Conservation (phyloP, 2,329 filamentous ascomycete genomes). For the Aspergillus floridensis region DNA sequence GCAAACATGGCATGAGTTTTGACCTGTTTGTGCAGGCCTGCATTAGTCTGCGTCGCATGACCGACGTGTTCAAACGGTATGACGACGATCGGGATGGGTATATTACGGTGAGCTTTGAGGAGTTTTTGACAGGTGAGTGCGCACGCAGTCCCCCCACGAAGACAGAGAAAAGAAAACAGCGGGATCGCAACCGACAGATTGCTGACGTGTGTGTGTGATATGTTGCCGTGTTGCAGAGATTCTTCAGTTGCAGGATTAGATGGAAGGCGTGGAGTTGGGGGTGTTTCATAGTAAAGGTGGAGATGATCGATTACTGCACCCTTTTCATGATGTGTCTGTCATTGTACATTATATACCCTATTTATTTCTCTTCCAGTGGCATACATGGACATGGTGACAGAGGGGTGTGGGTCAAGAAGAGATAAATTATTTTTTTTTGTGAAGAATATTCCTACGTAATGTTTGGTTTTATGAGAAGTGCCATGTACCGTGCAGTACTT, state of each 20-base stretch:
- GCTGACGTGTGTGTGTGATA: background rate
- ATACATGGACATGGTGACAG: background rate
- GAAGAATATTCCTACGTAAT: too few species aligned
- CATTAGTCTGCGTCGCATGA: constrained; percentile 96
- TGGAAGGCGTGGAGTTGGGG: background rate
- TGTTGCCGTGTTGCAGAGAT: background rate
- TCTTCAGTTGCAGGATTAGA: background rate
- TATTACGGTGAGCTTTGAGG: constrained; percentile 78
- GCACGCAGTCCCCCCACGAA: background rate
- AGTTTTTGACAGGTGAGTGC: constrained; percentile 64
- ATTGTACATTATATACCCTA: background rate
- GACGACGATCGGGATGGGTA: constrained; percentile 96
- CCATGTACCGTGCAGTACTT: too few species aligned
- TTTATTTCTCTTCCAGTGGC: background rate
- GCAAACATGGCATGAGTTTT: constrained; percentile 71
- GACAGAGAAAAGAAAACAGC: too few species aligned
- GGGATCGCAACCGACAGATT: background rate
- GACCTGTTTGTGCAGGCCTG: constrained; percentile 97
- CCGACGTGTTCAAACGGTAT: constrained; percentile 98
- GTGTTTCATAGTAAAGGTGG: too few species aligned
- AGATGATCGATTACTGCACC: background rate
- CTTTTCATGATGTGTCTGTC: background rate
- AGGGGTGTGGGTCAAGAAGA: background rate
- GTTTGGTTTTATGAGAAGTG: too few species aligned
- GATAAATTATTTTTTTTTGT: too few species aligned